Evolutionary conservation across 768 basidiomycete species (phyloP).

Genomic region (Tricholoma furcatifolium): DNA sequence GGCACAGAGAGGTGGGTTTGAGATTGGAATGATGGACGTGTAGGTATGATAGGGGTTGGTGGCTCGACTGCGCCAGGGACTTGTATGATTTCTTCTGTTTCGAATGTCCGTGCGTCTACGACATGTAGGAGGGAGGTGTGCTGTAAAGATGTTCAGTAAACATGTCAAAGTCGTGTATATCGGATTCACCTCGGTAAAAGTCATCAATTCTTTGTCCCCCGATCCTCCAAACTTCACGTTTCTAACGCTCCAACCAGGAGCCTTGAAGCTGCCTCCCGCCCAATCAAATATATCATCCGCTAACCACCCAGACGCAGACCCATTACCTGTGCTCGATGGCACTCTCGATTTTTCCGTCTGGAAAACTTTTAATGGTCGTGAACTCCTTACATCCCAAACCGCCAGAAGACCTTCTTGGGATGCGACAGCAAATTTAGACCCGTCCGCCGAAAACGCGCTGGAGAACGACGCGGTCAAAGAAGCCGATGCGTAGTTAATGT

Average conservation of each 20-base stretch:
- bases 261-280: slow-evolving; percentile 52
- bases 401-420: slow-evolving; percentile 80
- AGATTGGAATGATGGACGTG: slow-evolving; percentile 7
- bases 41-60: slow-evolving; percentile 6
- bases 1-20: slow-evolving; percentile 6
- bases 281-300: slow-evolving; percentile 70
- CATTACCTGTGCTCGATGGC: slow-evolving; percentile 29
- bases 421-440: slow-evolving; percentile 78
- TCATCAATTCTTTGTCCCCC: slow-evolving; percentile 77
- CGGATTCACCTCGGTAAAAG: slow-evolving; percentile 79
- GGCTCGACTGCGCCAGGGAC: slow-evolving; percentile 42
- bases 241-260: slow-evolving; percentile 82
- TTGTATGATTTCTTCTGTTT: slow-evolving; percentile 66
- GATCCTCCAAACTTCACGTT: slow-evolving; percentile 80
- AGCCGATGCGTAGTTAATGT: slow-evolving; percentile 35
- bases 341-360: slow-evolving; percentile 49
- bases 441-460: slow-evolving; percentile 74
- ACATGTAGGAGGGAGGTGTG: slow-evolving; percentile 83
- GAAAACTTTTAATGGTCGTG: slow-evolving; percentile 66
- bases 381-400: slow-evolving; percentile 81
- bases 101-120: slow-evolving; percentile 85
- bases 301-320: slow-evolving; percentile 49
- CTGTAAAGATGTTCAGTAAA: slow-evolving; percentile 34
- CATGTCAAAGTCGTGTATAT: background rate
- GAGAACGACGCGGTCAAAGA: slow-evolving; percentile 73